These are phyloP conservation scores for Ophiocordyceps unilateralis DNA, from an alignment of 2,329 filamentous ascomycete genomes.

Conservation along the genomic window DNA sequence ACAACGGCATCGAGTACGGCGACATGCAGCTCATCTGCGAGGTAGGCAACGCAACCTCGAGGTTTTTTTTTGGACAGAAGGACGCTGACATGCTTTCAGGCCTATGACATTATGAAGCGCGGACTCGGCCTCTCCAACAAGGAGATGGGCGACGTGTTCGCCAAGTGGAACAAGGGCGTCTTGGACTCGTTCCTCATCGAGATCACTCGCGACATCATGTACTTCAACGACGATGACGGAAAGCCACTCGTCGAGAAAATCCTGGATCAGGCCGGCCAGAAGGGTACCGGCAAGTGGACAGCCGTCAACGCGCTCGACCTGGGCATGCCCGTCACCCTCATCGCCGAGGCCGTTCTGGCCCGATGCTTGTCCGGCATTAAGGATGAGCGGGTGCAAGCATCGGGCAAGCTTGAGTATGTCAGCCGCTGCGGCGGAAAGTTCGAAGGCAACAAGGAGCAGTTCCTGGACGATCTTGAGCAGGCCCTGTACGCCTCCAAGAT, in stretches of 20 bases:
- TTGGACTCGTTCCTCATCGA: constrained; percentile 98
- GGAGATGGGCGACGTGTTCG: constrained; percentile 90
- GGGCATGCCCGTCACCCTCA: constrained; percentile 95
- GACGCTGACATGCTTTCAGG: constrained; percentile 32
- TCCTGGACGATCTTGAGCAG: constrained; percentile 96
- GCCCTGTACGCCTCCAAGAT: constrained; percentile 99
- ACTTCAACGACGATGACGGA: constrained; percentile 92
- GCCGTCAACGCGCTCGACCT: constrained; percentile 97
- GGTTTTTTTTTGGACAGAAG: too few relatives aligned
- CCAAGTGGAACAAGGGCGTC: constrained; percentile 97
- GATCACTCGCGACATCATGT: constrained; percentile 97
- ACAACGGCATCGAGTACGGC: constrained; percentile 99
- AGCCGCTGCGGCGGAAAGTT: constrained; percentile 60
- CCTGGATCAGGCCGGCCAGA: constrained; percentile 93
- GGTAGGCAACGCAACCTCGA: constrained; percentile 51
- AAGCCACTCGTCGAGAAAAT: constrained; percentile 94
- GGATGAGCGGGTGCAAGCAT: constrained; percentile 73
- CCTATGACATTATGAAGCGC: constrained; percentile 99
- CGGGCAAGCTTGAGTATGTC: constrained; percentile 53
- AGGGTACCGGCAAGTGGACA: constrained; percentile 99
- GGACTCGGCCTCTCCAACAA: constrained; percentile 76
- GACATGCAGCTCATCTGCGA: constrained; percentile 99
- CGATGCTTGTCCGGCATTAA: constrained; percentile 92
- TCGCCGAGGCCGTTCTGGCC: constrained; percentile 90
- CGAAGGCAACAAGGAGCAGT: constrained; percentile 77